Evolutionary conservation across 179 eudicot species (phyloP).

Genomic region (Sideroxylon spinosum): DNA sequence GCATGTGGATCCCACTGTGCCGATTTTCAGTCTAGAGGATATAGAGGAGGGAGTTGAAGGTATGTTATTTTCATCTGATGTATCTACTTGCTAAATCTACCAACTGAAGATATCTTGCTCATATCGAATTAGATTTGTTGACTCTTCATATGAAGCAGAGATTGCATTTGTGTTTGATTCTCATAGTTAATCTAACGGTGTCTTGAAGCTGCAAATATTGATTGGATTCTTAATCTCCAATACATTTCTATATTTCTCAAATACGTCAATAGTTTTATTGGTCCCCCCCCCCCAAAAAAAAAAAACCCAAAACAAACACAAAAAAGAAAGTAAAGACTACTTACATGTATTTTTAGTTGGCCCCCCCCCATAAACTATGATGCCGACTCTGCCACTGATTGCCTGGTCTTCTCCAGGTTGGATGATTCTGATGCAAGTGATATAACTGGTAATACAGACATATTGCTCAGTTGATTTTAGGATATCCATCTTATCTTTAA

Average conservation of each 20-base stretch:
- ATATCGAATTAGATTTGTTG: not conserved
- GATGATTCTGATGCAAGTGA: not conserved
- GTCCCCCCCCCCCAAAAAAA: too few species aligned
- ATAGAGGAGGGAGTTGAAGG: constrained; percentile 79
- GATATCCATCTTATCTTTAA: not conserved
- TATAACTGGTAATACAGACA: not conserved
- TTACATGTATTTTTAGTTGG: too few species aligned
- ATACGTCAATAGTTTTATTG: not conserved
- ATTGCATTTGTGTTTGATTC: constrained; percentile 9
- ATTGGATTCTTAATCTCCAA: not conserved
- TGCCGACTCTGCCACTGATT: not conserved
- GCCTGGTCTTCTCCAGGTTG: not conserved
- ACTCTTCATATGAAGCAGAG: not conserved
- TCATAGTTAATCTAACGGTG: not conserved
- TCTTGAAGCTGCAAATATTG: not conserved
- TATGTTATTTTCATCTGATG: constrained; percentile 15
- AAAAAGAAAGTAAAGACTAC: too few species aligned
- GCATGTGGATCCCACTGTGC: constrained; percentile 65
- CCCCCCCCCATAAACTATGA: too few species aligned
- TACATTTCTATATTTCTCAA: not conserved
- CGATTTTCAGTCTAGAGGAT: constrained; percentile 62
- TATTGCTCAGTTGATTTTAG: not conserved
- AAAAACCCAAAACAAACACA: too few species aligned
- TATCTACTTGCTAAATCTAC: not conserved
- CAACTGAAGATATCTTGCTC: not conserved